phyloP scores from a whole-genome alignment of 805 yeast genomes.

The Candida odintsovae region DNA sequence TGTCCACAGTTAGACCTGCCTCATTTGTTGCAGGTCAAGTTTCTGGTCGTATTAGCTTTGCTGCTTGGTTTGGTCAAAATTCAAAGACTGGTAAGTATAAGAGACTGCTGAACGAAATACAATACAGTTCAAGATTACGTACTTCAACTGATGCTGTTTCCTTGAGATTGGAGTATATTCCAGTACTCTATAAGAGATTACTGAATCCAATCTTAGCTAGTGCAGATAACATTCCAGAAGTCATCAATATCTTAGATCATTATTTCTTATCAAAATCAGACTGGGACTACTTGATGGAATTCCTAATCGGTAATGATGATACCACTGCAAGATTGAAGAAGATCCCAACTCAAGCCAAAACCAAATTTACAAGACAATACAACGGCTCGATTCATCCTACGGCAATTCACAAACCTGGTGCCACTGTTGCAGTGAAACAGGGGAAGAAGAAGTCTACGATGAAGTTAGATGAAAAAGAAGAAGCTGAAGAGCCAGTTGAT shows the following conservation, averaged over 20 bases:
- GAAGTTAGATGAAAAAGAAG: background rate
- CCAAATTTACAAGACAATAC: slow-evolving; percentile 83
- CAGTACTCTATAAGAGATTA: slow-evolving; percentile 53
- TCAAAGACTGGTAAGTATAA: slow-evolving; percentile 76
- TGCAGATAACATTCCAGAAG: slow-evolving; percentile 57
- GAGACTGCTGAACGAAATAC: slow-evolving; percentile 79
- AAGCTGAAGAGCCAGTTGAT: background rate
- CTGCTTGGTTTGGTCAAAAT: slow-evolving; percentile 86
- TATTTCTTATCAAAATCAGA: slow-evolving; percentile 87
- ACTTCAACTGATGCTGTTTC: slow-evolving; percentile 73
- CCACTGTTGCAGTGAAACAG: slow-evolving; percentile 33
- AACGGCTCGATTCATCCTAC: slow-evolving; percentile 76
- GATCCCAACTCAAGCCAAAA: slow-evolving; percentile 71
- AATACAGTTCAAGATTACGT: slow-evolving; percentile 77
- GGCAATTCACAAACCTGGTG: slow-evolving; percentile 73
- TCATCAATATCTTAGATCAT: slow-evolving; percentile 71
- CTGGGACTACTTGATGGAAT: slow-evolving; percentile 84
- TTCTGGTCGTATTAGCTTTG: slow-evolving; percentile 66
- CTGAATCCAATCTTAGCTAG: slow-evolving; percentile 56
- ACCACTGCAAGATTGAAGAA: slow-evolving; percentile 46
- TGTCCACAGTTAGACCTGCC: slow-evolving; percentile 81
- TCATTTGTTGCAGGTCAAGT: slow-evolving; percentile 68
- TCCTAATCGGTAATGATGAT: slow-evolving; percentile 61
- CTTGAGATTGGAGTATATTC: slow-evolving; percentile 70
- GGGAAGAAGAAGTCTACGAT: background rate